A percentile compares a stretch with the other conserved stretches of the same genome.
These are phyloP conservation scores for Calvatia gigantea DNA, from an alignment of 768 basidiomycete species.

Conservation along the genomic window DNA sequence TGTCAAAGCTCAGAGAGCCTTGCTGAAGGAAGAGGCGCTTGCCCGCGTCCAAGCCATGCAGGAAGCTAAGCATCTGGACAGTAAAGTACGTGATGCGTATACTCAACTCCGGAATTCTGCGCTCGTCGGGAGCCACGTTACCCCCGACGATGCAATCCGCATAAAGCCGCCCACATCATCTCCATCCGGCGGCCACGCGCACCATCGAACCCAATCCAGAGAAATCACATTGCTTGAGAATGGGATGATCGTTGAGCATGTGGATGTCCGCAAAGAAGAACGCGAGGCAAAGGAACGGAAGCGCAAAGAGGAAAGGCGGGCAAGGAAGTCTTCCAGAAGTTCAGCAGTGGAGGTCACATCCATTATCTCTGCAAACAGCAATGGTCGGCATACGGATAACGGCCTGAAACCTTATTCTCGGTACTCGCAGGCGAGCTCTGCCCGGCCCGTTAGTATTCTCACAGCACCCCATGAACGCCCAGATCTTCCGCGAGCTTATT, in stretches of 20 bases:
- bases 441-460: conserved; percentile 58
- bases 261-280: conserved; percentile 79
- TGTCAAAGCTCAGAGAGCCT: conserved; percentile 73
- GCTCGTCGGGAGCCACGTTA: conserved; percentile 53
- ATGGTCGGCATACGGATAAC: conserved; percentile 52
- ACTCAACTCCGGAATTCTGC: conserved; percentile 76
- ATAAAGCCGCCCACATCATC: conserved; percentile 59
- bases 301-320: conserved; percentile 66
- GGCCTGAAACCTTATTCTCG: conserved; percentile 60
- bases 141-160: conserved; percentile 61
- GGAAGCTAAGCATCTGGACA: conserved; percentile 74
- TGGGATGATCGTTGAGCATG: conserved; percentile 86
- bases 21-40: conserved; percentile 79
- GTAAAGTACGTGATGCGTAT: conserved; percentile 75
- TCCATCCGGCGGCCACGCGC: conserved; percentile 18
- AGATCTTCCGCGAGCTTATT: conserved; percentile 64
- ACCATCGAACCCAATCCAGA: conserved; percentile 53
- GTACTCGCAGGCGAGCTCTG: conserved; percentile 50
- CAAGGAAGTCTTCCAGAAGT: conserved; percentile 70
- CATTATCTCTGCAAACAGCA: conserved; percentile 64
- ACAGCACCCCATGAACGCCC: conserved; percentile 58
- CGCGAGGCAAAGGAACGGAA: conserved; percentile 68
- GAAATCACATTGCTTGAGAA: conserved; percentile 83
- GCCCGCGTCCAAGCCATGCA: conserved; percentile 77
- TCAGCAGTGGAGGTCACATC: conserved; percentile 72